These are phyloP conservation scores for Zymoseptoria crescenta DNA, from an alignment of 2,329 filamentous ascomycete species.

Conservation along the genomic window DNA sequence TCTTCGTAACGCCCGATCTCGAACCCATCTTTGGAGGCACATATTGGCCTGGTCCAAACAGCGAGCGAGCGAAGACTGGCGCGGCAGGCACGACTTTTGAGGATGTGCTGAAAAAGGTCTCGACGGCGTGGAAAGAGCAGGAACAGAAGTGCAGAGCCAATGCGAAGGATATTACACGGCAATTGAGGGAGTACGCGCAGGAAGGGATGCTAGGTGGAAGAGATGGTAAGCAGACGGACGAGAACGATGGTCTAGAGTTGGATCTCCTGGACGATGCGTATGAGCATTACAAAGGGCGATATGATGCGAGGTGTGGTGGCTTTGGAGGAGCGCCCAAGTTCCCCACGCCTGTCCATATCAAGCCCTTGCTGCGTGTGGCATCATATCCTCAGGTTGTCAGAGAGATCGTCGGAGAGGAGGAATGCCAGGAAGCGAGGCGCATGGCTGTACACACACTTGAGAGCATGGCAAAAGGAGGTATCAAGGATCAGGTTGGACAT, in stretches of 20 bases:
- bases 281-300: slow-evolving; percentile 70
- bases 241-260: slow-evolving; percentile 68
- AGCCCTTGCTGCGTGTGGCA: slow-evolving; percentile 69
- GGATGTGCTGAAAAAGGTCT: slow-evolving; percentile 71
- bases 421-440: slow-evolving; percentile 62
- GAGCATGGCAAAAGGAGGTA: slow-evolving; percentile 64
- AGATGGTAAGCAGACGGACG: slow-evolving; percentile 21
- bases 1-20: slow-evolving; percentile 90
- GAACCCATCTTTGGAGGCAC: slow-evolving; percentile 94
- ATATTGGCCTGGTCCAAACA: slow-evolving; percentile 81
- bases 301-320: slow-evolving; percentile 68
- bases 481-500: slow-evolving; percentile 68
- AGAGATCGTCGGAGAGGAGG: slow-evolving; percentile 79
- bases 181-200: slow-evolving; percentile 78
- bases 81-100: slow-evolving; percentile 66
- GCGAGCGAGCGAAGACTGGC: slow-evolving; percentile 33
- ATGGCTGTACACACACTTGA: slow-evolving; percentile 79
- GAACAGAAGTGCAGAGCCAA: slow-evolving; percentile 75
- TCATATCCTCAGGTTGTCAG: slow-evolving; percentile 64
- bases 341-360: slow-evolving; percentile 75
- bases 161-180: slow-evolving; percentile 70
- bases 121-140: slow-evolving; percentile 70
- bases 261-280: slow-evolving; percentile 89
- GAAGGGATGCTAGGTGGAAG: slow-evolving; percentile 60
- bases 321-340: slow-evolving; percentile 78